Evolutionary conservation across 805 yeast species (phyloP), one percentile per base, ranked within the genome.

Genomic region (Priceomyces carsonii): DNA sequence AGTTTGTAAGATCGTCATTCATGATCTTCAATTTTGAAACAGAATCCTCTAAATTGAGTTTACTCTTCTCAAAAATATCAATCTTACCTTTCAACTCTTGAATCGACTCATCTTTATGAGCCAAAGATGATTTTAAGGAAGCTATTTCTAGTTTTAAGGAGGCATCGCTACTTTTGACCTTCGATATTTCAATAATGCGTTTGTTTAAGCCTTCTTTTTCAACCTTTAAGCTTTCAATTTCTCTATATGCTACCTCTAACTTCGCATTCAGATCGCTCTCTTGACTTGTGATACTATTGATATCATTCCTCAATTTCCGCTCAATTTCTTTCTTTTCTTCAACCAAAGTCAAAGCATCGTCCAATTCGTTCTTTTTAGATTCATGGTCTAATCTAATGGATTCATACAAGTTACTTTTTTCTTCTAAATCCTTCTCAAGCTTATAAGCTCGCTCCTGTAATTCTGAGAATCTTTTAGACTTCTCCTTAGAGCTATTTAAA

Each of bases 71-170:
- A 20, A 70, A 46, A 14, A 51, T 59, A 29, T 61, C 63, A 13
- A 68, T 48, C 30, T 59, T 57, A 10, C 49, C 50, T 32, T 67
- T 66, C 18, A 55, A 57, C 28, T 71, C 75, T 8, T 43, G 47
- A 15, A 73, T 50, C 23, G 53, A 55, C 38, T 63, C 61, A 26
- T 73, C 77, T 36, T 74, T 76, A 37, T 71, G 71, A 1, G 61
- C 50, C 4, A 76, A 44, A 3, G 76, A 63, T 0, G 75, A 51
- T 35, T 68, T 68, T 17, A 71, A 50, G 3, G 77, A 65, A 0
- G 75, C 71, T 18, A 76, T 51, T 40, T 77, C 80, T 17, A 73
- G 50, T 44, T 75, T 76, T 33, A 69, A 50, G 5, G 76, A 62
- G 5, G 73, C 61, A 20, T 71, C 79, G 18, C 57, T 57, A 32